These are phyloP conservation scores for Talinum fruticosum DNA, from an alignment of 148 eudicot genomes.

Conservation along the genomic window DNA sequence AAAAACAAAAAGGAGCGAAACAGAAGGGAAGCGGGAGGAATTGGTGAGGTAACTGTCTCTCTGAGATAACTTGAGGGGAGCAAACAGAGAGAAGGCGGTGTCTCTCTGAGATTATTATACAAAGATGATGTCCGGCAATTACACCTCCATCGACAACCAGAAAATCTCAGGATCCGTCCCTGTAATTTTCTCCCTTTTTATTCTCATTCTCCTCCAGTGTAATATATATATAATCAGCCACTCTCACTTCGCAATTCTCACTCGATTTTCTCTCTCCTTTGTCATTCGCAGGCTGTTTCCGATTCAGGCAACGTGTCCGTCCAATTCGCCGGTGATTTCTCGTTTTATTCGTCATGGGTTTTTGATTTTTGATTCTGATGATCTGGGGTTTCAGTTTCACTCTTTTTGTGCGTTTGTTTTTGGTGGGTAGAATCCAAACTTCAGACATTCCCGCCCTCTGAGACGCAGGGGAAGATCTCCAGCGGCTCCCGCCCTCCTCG, in stretches of 20 bases:
- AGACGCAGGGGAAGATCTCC: conserved; percentile 67
- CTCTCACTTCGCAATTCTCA: conserved; percentile 16
- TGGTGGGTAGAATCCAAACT: conserved; percentile 53
- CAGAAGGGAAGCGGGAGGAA: too few relatives aligned
- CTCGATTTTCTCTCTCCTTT: background rate
- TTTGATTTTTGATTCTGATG: background rate
- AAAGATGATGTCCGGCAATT: conserved; percentile 22
- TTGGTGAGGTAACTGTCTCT: too few relatives aligned
- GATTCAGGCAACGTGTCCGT: conserved; percentile 61
- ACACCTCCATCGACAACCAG: conserved; percentile 11
- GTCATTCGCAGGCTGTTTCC: conserved; percentile 53
- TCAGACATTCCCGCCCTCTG: conserved; percentile 75
- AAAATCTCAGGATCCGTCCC: conserved; percentile 17
- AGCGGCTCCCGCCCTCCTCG: conserved; percentile 66
- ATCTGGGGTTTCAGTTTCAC: background rate
- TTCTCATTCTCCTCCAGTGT: background rate
- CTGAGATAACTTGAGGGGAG: too few relatives aligned
- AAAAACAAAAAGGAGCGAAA: too few relatives aligned
- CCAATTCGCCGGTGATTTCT: conserved; percentile 51
- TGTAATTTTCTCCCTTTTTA: conserved; percentile 1
- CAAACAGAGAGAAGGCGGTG: background rate
- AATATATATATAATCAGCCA: too few relatives aligned
- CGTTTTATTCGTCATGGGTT: background rate
- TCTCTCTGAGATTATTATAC: background rate
- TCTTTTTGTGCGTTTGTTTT: conserved; percentile 6